Evolutionary conservation across 768 basidiomycete species (phyloP), one percentile per base, ranked within the genome.

Genomic region (Royoungia palumana): DNA sequence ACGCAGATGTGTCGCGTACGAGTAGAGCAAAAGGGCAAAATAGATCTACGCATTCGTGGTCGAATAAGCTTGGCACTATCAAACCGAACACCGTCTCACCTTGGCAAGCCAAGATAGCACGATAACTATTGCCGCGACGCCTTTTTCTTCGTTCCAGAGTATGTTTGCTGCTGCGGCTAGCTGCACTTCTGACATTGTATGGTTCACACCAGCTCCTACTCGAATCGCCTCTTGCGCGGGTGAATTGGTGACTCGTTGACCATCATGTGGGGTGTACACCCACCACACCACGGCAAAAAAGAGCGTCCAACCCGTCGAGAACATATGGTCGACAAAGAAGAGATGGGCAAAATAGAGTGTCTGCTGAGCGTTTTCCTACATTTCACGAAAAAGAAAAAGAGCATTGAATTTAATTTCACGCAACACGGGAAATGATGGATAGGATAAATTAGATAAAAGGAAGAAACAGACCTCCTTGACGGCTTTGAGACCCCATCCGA

Each of bases 261-360:
- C 96, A 58, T 99, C 94, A 63, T 99, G 96, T 1, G 94, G 88
- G 2, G 83, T 88, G 71, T 87, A 87, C 28, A 81, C 69, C 87
- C 92, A 99, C 95, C 94, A 99, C 35, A 78, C 72, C 19, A 91
- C 78, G 34, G 84, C 89, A 55, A 99, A 98, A 62, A 89, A 89
- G 35, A 87, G 76, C n/a, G 93, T 94, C 87, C 91, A 97, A 0
- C 85, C 71, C 1, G 94, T 93, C 14, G 85, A 87, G 51, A 99
- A 72, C 49, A 96, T 67, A 68, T 99, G 94, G 69, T 99, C 96
- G 49, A 89, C 80, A 50, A 88, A 81, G 73, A 92, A 99, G 28
- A 93, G 70, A 66, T 99, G 94, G 0, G 94, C 89, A 66, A 96
- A 91, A 57, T 90, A 87, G 17, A 94, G 77, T 4, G 87, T 82